phyloP scores from a whole-genome alignment of 768 basidiomycete species.

The Leucocoprinus birnbaumii region DNA sequence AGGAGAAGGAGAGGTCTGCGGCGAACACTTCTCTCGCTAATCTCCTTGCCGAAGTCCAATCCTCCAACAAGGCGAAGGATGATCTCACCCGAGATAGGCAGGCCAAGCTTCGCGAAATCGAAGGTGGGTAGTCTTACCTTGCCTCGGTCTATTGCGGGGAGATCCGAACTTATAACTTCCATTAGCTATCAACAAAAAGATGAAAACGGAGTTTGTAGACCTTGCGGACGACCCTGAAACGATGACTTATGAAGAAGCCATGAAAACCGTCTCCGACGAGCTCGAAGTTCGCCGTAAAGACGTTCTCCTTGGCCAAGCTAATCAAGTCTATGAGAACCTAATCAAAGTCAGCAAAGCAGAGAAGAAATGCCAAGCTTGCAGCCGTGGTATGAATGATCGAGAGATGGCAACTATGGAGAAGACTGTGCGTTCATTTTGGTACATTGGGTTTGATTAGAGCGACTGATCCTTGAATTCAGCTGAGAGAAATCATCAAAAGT shows the following conservation, averaged over 20 bases:
- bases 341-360: constrained; percentile 58
- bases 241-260: constrained; percentile 39
- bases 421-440: constrained; percentile 26
- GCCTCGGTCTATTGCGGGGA: neutral
- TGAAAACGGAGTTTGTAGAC: constrained; percentile 17
- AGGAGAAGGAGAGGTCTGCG: constrained; percentile 59
- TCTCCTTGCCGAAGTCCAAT: constrained; percentile 27
- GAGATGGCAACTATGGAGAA: constrained; percentile 61
- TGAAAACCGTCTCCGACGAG: constrained; percentile 36
- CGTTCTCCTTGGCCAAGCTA: constrained; percentile 4
- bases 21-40: constrained; percentile 26
- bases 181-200: constrained; percentile 20
- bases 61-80: constrained; percentile 40
- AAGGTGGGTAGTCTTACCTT: constrained; percentile 5
- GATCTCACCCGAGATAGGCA: constrained; percentile 5
- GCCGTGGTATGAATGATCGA: constrained; percentile 56
- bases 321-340: constrained; percentile 47
- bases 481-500: constrained; percentile 7
- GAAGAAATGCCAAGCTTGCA: constrained; percentile 75
- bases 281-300: constrained; percentile 3
- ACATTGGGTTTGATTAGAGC: neutral
- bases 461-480: neutral
- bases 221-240: constrained; percentile 29
- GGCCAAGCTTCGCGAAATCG: constrained; percentile 7
- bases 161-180: neutral